Evolutionary conservation across 2,329 filamentous ascomycete genomes (phyloP).

Genomic region (Pseudophaeomoniella oleicola): DNA sequence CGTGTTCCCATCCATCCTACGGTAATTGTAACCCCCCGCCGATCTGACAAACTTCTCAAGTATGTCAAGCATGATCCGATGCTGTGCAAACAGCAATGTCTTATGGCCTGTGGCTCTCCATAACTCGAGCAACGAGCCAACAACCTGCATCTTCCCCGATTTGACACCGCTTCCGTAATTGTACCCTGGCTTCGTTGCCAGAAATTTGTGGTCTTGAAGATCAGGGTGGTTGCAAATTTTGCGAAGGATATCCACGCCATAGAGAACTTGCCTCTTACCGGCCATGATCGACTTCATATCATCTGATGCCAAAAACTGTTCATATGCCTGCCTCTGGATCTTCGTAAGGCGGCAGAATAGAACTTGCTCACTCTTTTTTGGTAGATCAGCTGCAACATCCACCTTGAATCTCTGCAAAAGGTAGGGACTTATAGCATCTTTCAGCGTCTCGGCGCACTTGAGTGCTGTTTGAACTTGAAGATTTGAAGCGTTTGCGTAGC

Average conservation of each 20-base stretch:
- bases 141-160: slow-evolving; percentile 92
- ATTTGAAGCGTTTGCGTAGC: slow-evolving; percentile 90
- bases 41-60: slow-evolving; percentile 64
- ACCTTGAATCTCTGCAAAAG: slow-evolving; percentile 83
- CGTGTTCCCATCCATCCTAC: slow-evolving; percentile 89
- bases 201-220: slow-evolving; percentile 52
- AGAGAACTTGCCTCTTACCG: slow-evolving; percentile 64
- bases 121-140: slow-evolving; percentile 70
- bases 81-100: slow-evolving; percentile 82
- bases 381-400: slow-evolving; percentile 84
- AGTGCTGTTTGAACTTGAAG: slow-evolving; percentile 87
- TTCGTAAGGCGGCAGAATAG: slow-evolving; percentile 86
- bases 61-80: slow-evolving; percentile 90
- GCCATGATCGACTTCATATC: slow-evolving; percentile 74
- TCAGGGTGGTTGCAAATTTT: slow-evolving; percentile 99
- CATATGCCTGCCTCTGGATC: slow-evolving; percentile 65
- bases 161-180: slow-evolving; percentile 64
- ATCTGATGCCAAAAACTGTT: slow-evolving; percentile 64
- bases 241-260: slow-evolving; percentile 77
- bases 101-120: slow-evolving; percentile 94
- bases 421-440: slow-evolving; percentile 87
- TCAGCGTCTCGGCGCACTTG: slow-evolving; percentile 84
- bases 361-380: slow-evolving; percentile 91
- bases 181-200: slow-evolving; percentile 48
- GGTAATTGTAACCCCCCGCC: slow-evolving; percentile 57